Conservation (phyloP, 805 yeast species). For the Sugiyamaella boreocaroliniensis region DNA sequence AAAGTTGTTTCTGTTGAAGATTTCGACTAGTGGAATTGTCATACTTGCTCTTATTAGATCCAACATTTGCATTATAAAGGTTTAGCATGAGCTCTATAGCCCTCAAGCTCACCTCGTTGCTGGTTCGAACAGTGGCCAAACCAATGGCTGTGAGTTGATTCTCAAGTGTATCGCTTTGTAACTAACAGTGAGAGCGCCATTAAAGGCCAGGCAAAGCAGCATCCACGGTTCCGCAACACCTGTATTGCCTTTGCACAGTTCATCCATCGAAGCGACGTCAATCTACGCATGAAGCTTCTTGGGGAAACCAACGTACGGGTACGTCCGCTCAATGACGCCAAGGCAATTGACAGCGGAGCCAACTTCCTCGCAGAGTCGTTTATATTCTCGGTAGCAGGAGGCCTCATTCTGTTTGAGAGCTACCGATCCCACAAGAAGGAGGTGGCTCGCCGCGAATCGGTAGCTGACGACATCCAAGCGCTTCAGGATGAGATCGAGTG, state of each 20-base stretch:
- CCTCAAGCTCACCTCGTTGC: constrained; percentile 61
- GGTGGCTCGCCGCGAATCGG: constrained; percentile 49
- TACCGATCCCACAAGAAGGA: constrained; percentile 62
- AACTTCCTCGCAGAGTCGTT: constrained; percentile 69
- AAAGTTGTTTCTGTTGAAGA: too few relatives aligned
- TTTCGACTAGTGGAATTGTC: too few relatives aligned
- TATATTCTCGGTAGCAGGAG: constrained; percentile 75
- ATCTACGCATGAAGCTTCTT: constrained; percentile 51
- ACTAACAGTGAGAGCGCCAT: constrained; percentile 41
- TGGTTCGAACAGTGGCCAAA: constrained; percentile 68
- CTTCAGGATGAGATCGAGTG: constrained; percentile 65
- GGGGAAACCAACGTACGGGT: constrained; percentile 50
- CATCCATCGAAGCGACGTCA: constrained; percentile 59
- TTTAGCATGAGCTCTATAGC: constrained; percentile 65
- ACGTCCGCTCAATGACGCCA: constrained; percentile 73
- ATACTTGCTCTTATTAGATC: too few relatives aligned
- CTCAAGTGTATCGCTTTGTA: neutral
- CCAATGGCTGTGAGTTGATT: constrained; percentile 53
- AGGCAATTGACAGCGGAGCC: constrained; percentile 80
- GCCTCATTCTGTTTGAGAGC: constrained; percentile 65
- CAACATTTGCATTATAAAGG: too few relatives aligned
- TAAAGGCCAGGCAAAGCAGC: constrained; percentile 70
- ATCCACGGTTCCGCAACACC: constrained; percentile 50
- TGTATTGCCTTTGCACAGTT: constrained; percentile 71
- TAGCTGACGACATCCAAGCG: constrained; percentile 64